Base-by-base conservation (phyloP, 2,329 filamentous ascomycete species). In the Sordariomycetes sp. region DNA sequence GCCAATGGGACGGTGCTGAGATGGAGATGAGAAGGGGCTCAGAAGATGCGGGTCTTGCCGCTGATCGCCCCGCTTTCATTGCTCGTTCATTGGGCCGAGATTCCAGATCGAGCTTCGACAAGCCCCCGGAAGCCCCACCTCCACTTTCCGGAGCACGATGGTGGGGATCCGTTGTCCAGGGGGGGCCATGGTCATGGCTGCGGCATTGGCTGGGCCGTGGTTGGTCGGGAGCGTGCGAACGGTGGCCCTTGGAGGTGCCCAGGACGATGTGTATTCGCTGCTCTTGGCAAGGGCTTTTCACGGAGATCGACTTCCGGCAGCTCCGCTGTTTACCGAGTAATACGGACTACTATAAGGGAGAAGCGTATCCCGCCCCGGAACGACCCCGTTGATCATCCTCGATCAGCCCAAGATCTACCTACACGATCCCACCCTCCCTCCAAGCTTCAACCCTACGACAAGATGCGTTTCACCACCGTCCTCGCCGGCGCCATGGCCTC, bases 391-490 rank as follows among this genome's bases (percentile, higher is more conserved):
- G 28, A 32, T 32, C 28, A 4, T 32, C n/a, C 40, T n/a, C 18
- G 3, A 18, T 18, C 40, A n/a, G 16, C 40, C 40, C 16, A 8
- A 46, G 18, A 46, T 8, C 40, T 7, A n/a, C 40, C 40, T 7
- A n/a, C 40, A n/a, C 40, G 40, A n/a, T n/a, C 40, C n/a, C 18
- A 8, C 18, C 7, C 18, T n/a, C 40, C 18, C 18, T 46, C 40
- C 28, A 32, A 32, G n/a, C 2, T 22, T 50, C 20, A 24, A 11
- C 20, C 22, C 18, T 12, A 20, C 14, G 25, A 25, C 40, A 57
- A 34, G 3, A 57, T 57, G 55, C 55, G 35, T 24, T 51, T 57
- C 55, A 34, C 55, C 24, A 57, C 25, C 2, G n/a, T 57, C 37
- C 40, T 57, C 10, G 24, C 43, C 8, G 43, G 43, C 8, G 55